phyloP scores from a whole-genome alignment of 768 basidiomycete species.

The Termitomyces eurrhizus region DNA sequence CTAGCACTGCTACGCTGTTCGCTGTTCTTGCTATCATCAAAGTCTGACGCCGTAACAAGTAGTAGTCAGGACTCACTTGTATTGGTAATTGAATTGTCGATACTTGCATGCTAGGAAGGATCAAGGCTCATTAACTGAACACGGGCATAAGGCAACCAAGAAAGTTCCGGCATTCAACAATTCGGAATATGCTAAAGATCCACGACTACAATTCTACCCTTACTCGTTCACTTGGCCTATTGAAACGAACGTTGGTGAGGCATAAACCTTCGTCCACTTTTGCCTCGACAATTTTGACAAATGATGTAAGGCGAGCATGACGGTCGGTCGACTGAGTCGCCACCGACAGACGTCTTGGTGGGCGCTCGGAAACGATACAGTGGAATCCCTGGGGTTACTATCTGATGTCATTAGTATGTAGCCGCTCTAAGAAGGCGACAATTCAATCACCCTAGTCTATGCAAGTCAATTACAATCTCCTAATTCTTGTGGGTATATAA shows the following conservation, averaged over 20 bases:
- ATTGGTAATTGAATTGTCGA: too few species aligned
- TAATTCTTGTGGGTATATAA: background rate
- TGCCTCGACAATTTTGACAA: too few species aligned
- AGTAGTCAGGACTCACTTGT: too few species aligned
- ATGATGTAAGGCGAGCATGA: background rate
- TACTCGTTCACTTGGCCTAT: constrained; percentile 30
- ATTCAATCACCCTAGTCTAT: background rate
- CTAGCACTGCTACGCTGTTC: too few species aligned
- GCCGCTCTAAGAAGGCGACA: background rate
- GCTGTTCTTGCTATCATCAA: too few species aligned
- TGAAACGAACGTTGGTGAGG: background rate
- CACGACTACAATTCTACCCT: constrained; percentile 64
- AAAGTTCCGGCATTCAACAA: too few species aligned
- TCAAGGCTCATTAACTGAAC: too few species aligned
- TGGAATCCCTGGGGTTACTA: background rate
- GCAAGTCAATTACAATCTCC: background rate
- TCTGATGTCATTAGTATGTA: too few species aligned
- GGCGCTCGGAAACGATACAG: background rate
- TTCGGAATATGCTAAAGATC: too few species aligned
- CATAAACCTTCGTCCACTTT: too few species aligned
- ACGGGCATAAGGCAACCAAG: too few species aligned
- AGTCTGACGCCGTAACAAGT: background rate
- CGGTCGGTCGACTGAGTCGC: background rate
- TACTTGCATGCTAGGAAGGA: too few species aligned
- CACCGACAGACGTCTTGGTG: background rate